Base-by-base conservation (phyloP, 1,284 basidiomycete genomes). In the Nidula niveotomentosa region DNA sequence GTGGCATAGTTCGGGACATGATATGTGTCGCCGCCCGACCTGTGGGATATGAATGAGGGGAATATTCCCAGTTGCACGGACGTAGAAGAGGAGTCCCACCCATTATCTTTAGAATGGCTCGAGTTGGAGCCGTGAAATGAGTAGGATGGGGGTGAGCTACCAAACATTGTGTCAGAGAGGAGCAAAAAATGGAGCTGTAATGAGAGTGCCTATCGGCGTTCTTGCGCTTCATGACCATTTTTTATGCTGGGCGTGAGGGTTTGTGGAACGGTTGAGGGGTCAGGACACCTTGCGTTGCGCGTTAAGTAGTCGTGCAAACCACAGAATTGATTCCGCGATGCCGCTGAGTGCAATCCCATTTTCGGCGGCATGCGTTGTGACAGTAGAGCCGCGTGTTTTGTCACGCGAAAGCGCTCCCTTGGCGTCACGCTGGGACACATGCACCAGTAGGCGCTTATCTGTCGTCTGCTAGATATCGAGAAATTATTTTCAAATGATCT, bases 1-100 rank as follows among this genome's bases (percentile, higher is more conserved):
- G 71, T 71, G 30, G 69, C 71, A 55, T 71, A 71, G 53, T 72
- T 72, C 33, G 71, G 70, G 49, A 72, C 65, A 60, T 72, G 69
- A 56, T 71, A 72, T 36, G 69, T 72, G 41, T 69, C 64, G 52
- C 69, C 69, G 15, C 69, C 69, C 30, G 65, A 61, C 55, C 71
- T 72, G 49, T 13, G 7, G 35, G 9, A 53, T 36, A 44, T n/a
- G 39, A 48, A 50, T 23, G 36, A 51, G 55, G 51, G 59, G 59
- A 51, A 55, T 33, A 9, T 36, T 33, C 13, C 39, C 7, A 30
- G 36, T 30, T 36, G 47, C 52, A 52, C 54, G 55, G 15, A 48
- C 34, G 46, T 18, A 50, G 53, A 37, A 51, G 37, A 15, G 12
- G 23, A 37, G 30, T 52, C 64, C 53, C 56, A 71, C 71, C 71